Conservation (phyloP, 1,284 basidiomycete genomes). For the Puccinia horiana region DNA sequence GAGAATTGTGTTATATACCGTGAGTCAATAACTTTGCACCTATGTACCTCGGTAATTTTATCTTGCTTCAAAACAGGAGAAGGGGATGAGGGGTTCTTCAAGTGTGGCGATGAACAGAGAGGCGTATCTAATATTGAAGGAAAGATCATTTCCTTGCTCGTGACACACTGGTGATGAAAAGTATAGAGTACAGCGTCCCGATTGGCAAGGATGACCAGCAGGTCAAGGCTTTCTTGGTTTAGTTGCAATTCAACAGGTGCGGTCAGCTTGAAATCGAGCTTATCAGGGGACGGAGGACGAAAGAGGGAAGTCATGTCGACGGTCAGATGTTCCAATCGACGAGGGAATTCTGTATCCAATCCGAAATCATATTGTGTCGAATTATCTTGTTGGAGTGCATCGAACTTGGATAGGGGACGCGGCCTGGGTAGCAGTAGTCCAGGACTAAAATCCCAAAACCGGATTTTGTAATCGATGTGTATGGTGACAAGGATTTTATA, state of each 20-base stretch:
- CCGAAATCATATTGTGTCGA: slow-evolving; percentile 4
- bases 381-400: neutral
- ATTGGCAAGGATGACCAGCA: slow-evolving; percentile 32
- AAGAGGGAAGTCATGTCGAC: slow-evolving; percentile 35
- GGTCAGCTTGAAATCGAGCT: slow-evolving; percentile 20
- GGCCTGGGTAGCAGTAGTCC: slow-evolving; percentile 18
- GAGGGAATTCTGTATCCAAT: slow-evolving; percentile 34
- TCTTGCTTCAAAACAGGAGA: neutral
- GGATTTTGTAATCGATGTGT: slow-evolving; percentile 38
- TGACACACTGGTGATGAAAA: slow-evolving; percentile 17
- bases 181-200: slow-evolving; percentile 11
- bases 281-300: neutral
- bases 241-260: slow-evolving; percentile 24
- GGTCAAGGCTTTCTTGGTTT: slow-evolving; percentile 44
- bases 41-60: too few relatives aligned
- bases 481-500: slow-evolving; percentile 32
- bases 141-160: neutral
- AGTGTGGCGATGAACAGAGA: neutral
- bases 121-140: neutral
- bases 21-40: neutral
- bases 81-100: neutral
- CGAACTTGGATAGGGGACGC: neutral
- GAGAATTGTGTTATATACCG: neutral
- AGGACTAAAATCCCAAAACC: slow-evolving; percentile 47
- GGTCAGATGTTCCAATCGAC: slow-evolving; percentile 30